These are phyloP conservation scores for Apiotrichum akiyoshidainum DNA, from an alignment of 1,284 basidiomycete genomes.

Conservation along the genomic window DNA sequence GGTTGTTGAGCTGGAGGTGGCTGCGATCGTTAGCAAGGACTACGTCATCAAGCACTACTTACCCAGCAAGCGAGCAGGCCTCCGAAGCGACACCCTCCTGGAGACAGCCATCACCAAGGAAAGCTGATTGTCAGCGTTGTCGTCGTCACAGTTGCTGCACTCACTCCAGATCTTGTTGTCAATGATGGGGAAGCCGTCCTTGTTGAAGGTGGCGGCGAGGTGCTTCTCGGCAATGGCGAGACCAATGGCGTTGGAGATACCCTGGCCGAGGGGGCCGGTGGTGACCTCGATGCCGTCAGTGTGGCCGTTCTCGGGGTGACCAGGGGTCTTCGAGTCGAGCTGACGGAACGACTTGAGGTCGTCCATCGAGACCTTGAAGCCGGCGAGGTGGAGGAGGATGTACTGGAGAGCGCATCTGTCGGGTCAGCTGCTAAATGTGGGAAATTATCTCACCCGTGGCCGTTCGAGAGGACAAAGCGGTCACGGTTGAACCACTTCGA, in stretches of 20 bases:
- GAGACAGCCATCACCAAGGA: constrained; percentile 90
- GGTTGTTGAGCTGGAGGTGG: constrained; percentile 87
- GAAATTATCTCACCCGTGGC: constrained; percentile 51
- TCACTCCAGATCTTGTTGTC: constrained; percentile 86
- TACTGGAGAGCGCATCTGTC: constrained; percentile 64
- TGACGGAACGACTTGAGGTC: constrained; percentile 58
- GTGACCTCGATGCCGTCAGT: constrained; percentile 94
- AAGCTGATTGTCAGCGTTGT: constrained; percentile 56
- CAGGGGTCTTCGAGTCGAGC: constrained; percentile 80
- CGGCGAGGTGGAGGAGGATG: constrained; percentile 52
- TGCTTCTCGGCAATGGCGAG: constrained; percentile 90
- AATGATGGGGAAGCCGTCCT: constrained; percentile 75
- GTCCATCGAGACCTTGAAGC: constrained; percentile 55
- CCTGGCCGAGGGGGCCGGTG: constrained; percentile 92
- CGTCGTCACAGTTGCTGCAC: constrained; percentile 12
- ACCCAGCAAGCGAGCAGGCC: constrained; percentile 80
- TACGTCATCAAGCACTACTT: constrained; percentile 10
- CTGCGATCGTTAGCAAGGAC: constrained; percentile 39
- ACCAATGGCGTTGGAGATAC: constrained; percentile 88
- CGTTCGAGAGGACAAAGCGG: constrained; percentile 54
- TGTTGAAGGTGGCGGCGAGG: constrained; percentile 83
- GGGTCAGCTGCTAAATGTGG: not conserved
- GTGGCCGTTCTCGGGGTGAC: constrained; percentile 84
- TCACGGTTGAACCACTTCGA: constrained; percentile 91
- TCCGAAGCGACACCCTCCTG: constrained; percentile 93